phyloP scores from a whole-genome alignment of 1,139 yeast species.

The Hemisphaericaspora subhashii region DNA sequence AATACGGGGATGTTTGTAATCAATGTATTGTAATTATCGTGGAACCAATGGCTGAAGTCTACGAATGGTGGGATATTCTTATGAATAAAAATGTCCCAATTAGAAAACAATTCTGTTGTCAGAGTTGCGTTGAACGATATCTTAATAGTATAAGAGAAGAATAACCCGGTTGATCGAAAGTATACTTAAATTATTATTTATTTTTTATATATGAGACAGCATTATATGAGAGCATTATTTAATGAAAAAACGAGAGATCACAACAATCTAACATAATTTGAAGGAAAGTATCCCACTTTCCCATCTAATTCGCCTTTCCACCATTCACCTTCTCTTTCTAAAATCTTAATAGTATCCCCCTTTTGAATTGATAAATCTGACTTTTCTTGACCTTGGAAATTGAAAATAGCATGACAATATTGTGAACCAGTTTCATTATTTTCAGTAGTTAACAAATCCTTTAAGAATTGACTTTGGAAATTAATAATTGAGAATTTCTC shows the following conservation, averaged over 20 bases:
- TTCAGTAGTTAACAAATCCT: slow-evolving; percentile 9
- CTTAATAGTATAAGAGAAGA: slow-evolving; percentile 8
- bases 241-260: slow-evolving; percentile 11
- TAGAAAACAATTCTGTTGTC: slow-evolving; percentile 41
- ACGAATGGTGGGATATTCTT: slow-evolving; percentile 50
- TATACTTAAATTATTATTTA: too few species aligned
- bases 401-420: slow-evolving; percentile 34
- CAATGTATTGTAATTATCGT: slow-evolving; percentile 38
- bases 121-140: slow-evolving; percentile 35
- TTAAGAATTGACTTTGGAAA: slow-evolving; percentile 21
- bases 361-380: slow-evolving; percentile 51
- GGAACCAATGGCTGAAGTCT: slow-evolving; percentile 43
- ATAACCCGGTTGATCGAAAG: too few species aligned
- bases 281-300: slow-evolving; percentile 52
- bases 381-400: slow-evolving; percentile 28
- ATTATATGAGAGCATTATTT: background rate
- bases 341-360: slow-evolving; percentile 50
- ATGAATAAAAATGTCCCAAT: slow-evolving; percentile 40
- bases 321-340: slow-evolving; percentile 51
- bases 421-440: background rate
- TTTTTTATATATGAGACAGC: slow-evolving; percentile 1
- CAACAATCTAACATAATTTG: slow-evolving; percentile 44
- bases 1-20: slow-evolving; percentile 36
- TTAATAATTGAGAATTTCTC: slow-evolving; percentile 23
- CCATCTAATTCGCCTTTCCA: slow-evolving; percentile 60